Conservation (phyloP, 78 protist species). For the Trichosphaerium sp. region DNA sequence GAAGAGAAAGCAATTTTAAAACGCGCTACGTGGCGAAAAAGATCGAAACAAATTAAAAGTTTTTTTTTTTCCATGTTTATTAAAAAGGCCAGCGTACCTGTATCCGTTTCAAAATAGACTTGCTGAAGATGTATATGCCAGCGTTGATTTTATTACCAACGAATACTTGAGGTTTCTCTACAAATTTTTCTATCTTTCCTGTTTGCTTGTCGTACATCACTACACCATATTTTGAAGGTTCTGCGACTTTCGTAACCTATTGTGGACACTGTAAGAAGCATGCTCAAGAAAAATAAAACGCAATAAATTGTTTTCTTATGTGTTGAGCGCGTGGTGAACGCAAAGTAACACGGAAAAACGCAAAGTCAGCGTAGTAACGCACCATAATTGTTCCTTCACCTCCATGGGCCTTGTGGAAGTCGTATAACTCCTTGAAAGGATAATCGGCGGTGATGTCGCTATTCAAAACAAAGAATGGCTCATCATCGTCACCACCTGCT, state of each 20-base stretch:
- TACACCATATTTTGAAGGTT: conserved; percentile 92
- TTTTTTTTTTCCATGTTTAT: neutral
- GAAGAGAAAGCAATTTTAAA: conserved; percentile 22
- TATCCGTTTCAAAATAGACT: conserved; percentile 68
- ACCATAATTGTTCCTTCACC: conserved; percentile 87
- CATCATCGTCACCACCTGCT: conserved; percentile 20
- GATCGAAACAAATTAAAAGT: neutral
- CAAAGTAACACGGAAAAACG: neutral
- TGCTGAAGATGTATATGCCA: conserved; percentile 81
- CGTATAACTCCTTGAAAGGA: conserved; percentile 69
- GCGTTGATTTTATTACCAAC: conserved; percentile 91
- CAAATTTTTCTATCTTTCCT: conserved; percentile 73
- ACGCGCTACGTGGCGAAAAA: neutral
- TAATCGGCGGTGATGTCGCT: conserved; percentile 81
- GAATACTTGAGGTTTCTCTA: conserved; percentile 80
- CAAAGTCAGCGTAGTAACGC: neutral
- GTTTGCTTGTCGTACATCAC: conserved; percentile 59
- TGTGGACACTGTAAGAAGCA: no score
- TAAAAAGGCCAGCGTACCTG: conserved; percentile 9
- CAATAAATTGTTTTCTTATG: no score
- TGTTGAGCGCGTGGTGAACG: neutral
- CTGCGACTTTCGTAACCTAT: conserved; percentile 72
- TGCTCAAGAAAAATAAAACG: no score
- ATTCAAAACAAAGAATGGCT: conserved; percentile 87
- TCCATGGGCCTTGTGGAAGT: conserved; percentile 85